These are phyloP conservation scores for Penicillium rolfsii DNA, from an alignment of 2,329 filamentous ascomycete species.

Conservation along the genomic window DNA sequence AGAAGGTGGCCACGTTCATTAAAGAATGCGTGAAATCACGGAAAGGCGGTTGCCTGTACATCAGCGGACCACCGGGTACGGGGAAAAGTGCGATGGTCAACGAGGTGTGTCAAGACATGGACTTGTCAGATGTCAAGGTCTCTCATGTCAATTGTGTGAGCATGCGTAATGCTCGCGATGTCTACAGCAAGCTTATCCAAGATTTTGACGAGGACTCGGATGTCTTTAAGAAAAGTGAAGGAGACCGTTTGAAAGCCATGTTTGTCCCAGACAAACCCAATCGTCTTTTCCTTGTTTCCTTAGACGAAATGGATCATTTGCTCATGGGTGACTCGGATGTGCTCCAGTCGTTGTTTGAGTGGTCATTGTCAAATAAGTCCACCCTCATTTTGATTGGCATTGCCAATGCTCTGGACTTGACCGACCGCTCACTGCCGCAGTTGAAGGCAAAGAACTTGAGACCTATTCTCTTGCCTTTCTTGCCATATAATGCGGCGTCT, in stretches of 20 bases:
- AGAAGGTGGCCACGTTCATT: slow-evolving; percentile 71
- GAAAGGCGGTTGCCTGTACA: slow-evolving; percentile 82
- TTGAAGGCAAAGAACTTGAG: slow-evolving; percentile 91
- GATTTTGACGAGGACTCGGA: slow-evolving; percentile 66
- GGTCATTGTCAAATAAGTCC: slow-evolving; percentile 82
- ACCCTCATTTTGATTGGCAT: slow-evolving; percentile 85
- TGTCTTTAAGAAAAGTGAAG: slow-evolving; percentile 67
- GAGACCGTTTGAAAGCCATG: slow-evolving; percentile 68
- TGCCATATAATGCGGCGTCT: slow-evolving; percentile 86
- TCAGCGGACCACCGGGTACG: slow-evolving; percentile 93
- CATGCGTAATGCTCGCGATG: slow-evolving; percentile 82
- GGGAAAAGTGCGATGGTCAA: slow-evolving; percentile 94
- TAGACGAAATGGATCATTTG: slow-evolving; percentile 95
- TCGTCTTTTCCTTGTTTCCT: slow-evolving; percentile 74
- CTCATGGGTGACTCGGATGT: slow-evolving; percentile 86
- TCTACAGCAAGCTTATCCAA: slow-evolving; percentile 78
- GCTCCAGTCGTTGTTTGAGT: slow-evolving; percentile 93
- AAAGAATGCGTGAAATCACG: slow-evolving; percentile 62
- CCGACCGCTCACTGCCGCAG: slow-evolving; percentile 89
- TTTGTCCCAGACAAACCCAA: slow-evolving; percentile 66
- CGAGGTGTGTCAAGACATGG: slow-evolving; percentile 69
- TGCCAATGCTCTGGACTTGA: slow-evolving; percentile 93
- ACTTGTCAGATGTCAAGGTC: slow-evolving; percentile 61
- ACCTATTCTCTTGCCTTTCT: slow-evolving; percentile 84
- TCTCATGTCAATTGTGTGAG: slow-evolving; percentile 97